phyloP scores from a whole-genome alignment of 257 asterid species.

The Nicotiana knightiana region DNA sequence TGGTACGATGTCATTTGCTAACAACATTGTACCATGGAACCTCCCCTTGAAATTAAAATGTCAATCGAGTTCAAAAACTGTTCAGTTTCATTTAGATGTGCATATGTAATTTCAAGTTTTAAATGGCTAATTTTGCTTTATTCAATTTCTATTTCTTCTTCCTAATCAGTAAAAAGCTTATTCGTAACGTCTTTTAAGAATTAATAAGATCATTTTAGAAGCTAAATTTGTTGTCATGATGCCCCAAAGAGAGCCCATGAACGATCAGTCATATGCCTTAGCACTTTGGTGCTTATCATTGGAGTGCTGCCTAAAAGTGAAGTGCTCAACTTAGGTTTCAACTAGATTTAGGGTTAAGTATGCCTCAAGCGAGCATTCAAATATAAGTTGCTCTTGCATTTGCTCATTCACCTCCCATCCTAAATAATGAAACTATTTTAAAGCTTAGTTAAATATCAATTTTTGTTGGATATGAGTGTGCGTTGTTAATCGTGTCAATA shows the following conservation, averaged over 20 bases:
- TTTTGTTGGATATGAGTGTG: background rate
- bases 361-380: background rate
- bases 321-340: background rate
- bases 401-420: background rate
- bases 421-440: background rate
- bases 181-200: background rate
- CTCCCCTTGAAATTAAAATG: background rate
- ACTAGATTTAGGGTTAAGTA: background rate
- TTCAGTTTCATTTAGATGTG: background rate
- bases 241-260: background rate
- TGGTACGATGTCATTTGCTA: no score
- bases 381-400: background rate
- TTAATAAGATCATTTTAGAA: background rate
- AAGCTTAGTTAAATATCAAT: background rate
- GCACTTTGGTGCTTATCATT: background rate
- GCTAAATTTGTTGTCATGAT: background rate
- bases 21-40: no score
- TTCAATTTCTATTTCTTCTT: background rate
- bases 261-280: background rate
- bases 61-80: background rate
- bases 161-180: background rate
- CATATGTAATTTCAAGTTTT: background rate
- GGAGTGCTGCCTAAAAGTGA: background rate
- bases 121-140: background rate
- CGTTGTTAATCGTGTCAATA: background rate